Evolutionary conservation across 148 eudicot species (phyloP).

Genomic region (Beta vulgaris): DNA sequence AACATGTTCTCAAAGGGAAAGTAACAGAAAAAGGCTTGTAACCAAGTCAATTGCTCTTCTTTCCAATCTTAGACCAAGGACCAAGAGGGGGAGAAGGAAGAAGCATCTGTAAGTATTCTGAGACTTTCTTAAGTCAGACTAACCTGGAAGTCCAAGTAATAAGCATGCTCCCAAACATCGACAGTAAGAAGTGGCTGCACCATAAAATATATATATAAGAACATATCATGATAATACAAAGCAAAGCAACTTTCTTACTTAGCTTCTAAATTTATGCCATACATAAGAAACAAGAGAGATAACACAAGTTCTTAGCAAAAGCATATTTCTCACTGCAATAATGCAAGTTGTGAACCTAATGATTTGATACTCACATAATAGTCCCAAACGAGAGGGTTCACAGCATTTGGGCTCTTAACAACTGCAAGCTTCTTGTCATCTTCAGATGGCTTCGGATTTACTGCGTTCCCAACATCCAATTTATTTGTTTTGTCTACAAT

Average conservation of each 20-base stretch:
- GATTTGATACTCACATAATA: conserved; percentile 55
- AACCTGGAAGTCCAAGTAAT: conserved; percentile 93
- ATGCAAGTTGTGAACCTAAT: not conserved
- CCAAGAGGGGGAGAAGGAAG: not conserved
- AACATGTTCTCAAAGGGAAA: not conserved
- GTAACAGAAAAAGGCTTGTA: not conserved
- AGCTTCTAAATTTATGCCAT: too few species aligned
- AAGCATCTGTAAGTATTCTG: not conserved
- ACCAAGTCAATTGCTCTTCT: not conserved
- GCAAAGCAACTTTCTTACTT: too few species aligned
- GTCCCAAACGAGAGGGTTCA: conserved; percentile 90
- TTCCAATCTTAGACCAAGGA: not conserved
- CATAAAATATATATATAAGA: conserved; percentile 26
- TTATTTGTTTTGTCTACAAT: conserved; percentile 65
- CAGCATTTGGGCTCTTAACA: conserved; percentile 92
- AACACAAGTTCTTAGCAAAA: not conserved
- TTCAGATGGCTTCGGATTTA: conserved; percentile 73
- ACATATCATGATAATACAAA: too few species aligned
- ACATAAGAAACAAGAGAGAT: not conserved
- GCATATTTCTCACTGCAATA: not conserved
- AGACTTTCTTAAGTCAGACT: conserved; percentile 3
- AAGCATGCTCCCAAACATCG: conserved; percentile 99
- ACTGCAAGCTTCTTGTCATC: conserved; percentile 87
- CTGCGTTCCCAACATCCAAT: conserved; percentile 67
- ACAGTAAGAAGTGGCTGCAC: conserved; percentile 92